Evolutionary conservation across 805 yeast genomes (phyloP), one percentile per base, ranked within the genome.

Genomic region (Yamadazyma olivae): DNA sequence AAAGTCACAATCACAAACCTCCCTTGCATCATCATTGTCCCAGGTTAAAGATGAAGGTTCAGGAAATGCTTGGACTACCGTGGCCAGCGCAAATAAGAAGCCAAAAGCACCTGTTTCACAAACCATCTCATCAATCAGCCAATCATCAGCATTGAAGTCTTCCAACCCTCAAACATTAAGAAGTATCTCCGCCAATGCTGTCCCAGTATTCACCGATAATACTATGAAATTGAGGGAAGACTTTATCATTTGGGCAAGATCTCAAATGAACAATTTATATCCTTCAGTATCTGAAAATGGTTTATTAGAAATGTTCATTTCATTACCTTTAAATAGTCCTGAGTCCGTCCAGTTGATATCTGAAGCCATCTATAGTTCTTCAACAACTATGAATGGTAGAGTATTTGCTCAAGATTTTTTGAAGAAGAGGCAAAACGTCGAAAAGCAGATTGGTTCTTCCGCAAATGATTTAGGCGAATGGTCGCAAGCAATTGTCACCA

Each of bases 301-400:
- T 54, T 78, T 93, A 27, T 67, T 91, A 32, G 81, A 83, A 38
- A 81, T 93, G 54, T 73, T 93, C 50, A 66, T 90, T 43, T 81
- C 88, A 42, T 73, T 91, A 43, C 96, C 97, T 23, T n/a, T n/a
- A n/a, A 61, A 74, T n/a, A 57, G 54, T 32, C 49, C 71, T 5
- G 96, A 88, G 48, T 78, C 95, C 0, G 70, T 74, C 32, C 95
- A 82, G 56, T 85, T 91, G 56, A 89, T 91, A 54, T 83, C 95
- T 2, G 99, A 91, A 53, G 87, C 96, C 9, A 79, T 91, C 40
- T 89, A 88, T 64, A 80, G 93, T 17, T 84, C 88, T 41, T 83
- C 95, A 27, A 75, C 90, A 3, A 83, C 90, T 1, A 81, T 91
- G 84, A 96, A 93, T 57, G 98, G 98, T 17, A 80, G 96, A 55